phyloP scores from a whole-genome alignment of 2,329 filamentous ascomycete genomes.

The Verticillium nonalfalfae region DNA sequence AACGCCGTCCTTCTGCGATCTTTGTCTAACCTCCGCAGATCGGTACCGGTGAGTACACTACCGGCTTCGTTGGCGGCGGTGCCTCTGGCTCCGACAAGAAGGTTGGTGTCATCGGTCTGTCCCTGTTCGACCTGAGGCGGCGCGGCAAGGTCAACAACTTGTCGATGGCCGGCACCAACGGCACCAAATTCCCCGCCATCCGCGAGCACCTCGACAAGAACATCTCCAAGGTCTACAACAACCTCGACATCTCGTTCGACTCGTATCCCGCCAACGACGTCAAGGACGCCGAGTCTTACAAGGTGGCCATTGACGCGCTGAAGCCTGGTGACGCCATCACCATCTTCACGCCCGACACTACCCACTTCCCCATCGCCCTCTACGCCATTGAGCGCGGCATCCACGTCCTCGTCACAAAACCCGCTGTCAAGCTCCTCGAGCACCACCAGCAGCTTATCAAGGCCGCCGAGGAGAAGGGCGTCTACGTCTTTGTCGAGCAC shows the following conservation, averaged over 20 bases:
- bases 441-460: slow-evolving; percentile 74
- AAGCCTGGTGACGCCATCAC: slow-evolving; percentile 82
- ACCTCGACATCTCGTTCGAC: slow-evolving; percentile 77
- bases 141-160: slow-evolving; percentile 82
- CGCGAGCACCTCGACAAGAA: slow-evolving; percentile 85
- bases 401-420: slow-evolving; percentile 92
- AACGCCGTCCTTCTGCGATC: background rate
- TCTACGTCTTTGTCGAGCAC: slow-evolving; percentile 92
- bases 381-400: slow-evolving; percentile 85
- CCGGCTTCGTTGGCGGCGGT: slow-evolving; percentile 80
- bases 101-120: slow-evolving; percentile 86
- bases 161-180: slow-evolving; percentile 85
- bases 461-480: slow-evolving; percentile 65
- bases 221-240: slow-evolving; percentile 83
- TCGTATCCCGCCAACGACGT: slow-evolving; percentile 73
- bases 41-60: slow-evolving; percentile 94
- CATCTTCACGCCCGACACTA: slow-evolving; percentile 92
- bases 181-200: slow-evolving; percentile 86
- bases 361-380: slow-evolving; percentile 84
- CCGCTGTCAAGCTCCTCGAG: slow-evolving; percentile 76
- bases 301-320: slow-evolving; percentile 78
- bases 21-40: slow-evolving; percentile 40
- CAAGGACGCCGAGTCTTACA: slow-evolving; percentile 77
- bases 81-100: slow-evolving; percentile 91
- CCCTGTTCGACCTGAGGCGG: slow-evolving; percentile 80